These are phyloP conservation scores for Apiospora arundinis DNA, from an alignment of 2,329 filamentous ascomycete genomes.

Conservation along the genomic window DNA sequence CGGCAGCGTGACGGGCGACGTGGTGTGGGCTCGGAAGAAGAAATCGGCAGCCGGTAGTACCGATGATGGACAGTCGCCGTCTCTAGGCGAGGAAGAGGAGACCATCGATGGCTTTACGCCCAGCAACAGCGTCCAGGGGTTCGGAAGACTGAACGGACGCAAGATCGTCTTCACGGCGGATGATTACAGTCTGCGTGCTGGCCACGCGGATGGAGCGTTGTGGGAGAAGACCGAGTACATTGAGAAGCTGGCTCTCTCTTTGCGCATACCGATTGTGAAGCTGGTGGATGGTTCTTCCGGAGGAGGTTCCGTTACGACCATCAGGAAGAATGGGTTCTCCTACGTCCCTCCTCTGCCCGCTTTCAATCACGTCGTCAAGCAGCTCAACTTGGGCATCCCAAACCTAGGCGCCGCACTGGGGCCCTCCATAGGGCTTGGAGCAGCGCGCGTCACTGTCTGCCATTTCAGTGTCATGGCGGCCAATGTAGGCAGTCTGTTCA, in stretches of 20 bases:
- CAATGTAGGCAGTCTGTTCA: constrained; percentile 67
- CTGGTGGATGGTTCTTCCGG: constrained; percentile 69
- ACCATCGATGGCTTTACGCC: constrained; percentile 59
- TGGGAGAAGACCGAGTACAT: constrained; percentile 65
- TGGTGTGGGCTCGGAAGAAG: constrained; percentile 62
- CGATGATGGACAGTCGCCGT: neutral
- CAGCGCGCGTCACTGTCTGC: constrained; percentile 65
- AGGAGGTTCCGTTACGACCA: constrained; percentile 68
- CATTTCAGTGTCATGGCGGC: constrained; percentile 72
- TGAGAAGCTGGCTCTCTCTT: constrained; percentile 64
- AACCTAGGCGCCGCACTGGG: constrained; percentile 69
- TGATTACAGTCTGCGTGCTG: constrained; percentile 67
- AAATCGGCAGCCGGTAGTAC: constrained; percentile 34
- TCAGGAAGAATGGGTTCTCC: constrained; percentile 59
- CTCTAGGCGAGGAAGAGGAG: constrained; percentile 52
- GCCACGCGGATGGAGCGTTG: constrained; percentile 67
- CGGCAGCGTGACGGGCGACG: constrained; percentile 64
- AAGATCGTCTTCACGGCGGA: constrained; percentile 67
- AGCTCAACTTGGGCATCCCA: constrained; percentile 68
- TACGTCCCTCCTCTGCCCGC: constrained; percentile 65
- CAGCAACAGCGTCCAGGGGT: constrained; percentile 68
- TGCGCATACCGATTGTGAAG: constrained; percentile 67
- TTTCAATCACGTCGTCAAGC: constrained; percentile 59
- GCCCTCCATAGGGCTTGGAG: constrained; percentile 68
- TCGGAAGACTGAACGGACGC: constrained; percentile 58